phyloP scores from a whole-genome alignment of 768 basidiomycete species.

The Boletus patriciae region DNA sequence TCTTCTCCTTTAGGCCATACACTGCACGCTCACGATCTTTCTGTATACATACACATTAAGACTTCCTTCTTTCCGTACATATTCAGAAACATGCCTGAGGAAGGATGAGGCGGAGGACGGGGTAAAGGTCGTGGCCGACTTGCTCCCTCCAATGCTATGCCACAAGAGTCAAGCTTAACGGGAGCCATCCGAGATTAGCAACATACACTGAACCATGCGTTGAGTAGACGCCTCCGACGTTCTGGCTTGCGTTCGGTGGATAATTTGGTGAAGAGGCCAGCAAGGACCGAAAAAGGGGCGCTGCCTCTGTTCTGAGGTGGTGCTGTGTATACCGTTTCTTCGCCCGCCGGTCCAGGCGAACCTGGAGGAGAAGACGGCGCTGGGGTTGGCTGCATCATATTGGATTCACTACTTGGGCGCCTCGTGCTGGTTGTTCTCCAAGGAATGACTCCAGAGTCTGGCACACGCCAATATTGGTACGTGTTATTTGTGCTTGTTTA shows the following conservation, averaged over 20 bases:
- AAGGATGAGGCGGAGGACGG: slow-evolving; percentile 82
- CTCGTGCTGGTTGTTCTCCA: neutral
- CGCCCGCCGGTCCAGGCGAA: slow-evolving; percentile 37
- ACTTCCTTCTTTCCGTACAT: neutral
- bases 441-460: neutral
- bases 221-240: slow-evolving; percentile 65
- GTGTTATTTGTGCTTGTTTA: slow-evolving; percentile 26
- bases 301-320: slow-evolving; percentile 68
- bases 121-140: slow-evolving; percentile 87
- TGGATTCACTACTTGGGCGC: neutral
- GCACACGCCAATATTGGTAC: neutral
- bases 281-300: slow-evolving; percentile 68
- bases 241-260: slow-evolving; percentile 73
- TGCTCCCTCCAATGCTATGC: slow-evolving; percentile 79
- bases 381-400: slow-evolving; percentile 64
- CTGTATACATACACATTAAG: slow-evolving; percentile 41
- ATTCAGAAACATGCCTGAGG: slow-evolving; percentile 65
- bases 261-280: slow-evolving; percentile 72
- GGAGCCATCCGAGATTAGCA: neutral
- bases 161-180: slow-evolving; percentile 15
- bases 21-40: slow-evolving; percentile 92
- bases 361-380: slow-evolving; percentile 58
- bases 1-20: slow-evolving; percentile 94
- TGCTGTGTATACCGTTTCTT: slow-evolving; percentile 42
- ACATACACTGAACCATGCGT: slow-evolving; percentile 79